Evolutionary conservation across 345 rosid species (phyloP).

Genomic region (Brassica rapa): DNA sequence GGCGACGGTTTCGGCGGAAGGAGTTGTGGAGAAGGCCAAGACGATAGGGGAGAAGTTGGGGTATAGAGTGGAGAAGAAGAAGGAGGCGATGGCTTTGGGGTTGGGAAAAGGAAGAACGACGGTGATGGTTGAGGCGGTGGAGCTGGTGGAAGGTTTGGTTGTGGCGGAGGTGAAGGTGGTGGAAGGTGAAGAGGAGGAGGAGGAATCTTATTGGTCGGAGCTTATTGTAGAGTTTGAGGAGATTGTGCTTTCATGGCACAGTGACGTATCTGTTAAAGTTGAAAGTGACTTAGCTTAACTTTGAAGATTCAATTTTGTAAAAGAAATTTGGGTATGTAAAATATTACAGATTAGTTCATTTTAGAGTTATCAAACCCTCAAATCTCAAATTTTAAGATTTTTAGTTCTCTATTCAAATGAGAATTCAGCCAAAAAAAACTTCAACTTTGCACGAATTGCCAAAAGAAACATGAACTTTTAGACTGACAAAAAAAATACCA

Average conservation of each 20-base stretch:
- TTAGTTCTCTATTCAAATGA: too few species aligned
- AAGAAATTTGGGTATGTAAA: neutral
- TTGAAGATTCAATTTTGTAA: constrained; percentile 4
- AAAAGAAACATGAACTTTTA: too few species aligned
- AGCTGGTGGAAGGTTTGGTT: constrained; percentile 50
- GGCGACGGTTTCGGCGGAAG: constrained; percentile 49
- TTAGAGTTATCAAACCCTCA: neutral
- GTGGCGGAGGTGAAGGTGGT: constrained; percentile 62
- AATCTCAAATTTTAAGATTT: too few species aligned
- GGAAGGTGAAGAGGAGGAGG: constrained; percentile 53
- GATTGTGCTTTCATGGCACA: constrained; percentile 65
- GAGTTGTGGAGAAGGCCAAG: constrained; percentile 56
- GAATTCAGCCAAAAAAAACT: too few species aligned
- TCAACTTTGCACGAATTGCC: too few species aligned
- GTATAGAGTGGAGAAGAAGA: constrained; percentile 61
- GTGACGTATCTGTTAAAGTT: constrained; percentile 16
- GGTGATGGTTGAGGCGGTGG: constrained; percentile 55
- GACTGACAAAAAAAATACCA: too few species aligned
- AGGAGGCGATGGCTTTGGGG: constrained; percentile 48
- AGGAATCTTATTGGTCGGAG: constrained; percentile 51
- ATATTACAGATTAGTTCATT: neutral
- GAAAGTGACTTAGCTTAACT: constrained; percentile 11
- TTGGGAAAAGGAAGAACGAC: constrained; percentile 59
- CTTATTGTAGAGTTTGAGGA: constrained; percentile 63
- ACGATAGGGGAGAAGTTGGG: constrained; percentile 70